Conservation (phyloP, 768 basidiomycete species). For the Gymnopilus junonius region DNA sequence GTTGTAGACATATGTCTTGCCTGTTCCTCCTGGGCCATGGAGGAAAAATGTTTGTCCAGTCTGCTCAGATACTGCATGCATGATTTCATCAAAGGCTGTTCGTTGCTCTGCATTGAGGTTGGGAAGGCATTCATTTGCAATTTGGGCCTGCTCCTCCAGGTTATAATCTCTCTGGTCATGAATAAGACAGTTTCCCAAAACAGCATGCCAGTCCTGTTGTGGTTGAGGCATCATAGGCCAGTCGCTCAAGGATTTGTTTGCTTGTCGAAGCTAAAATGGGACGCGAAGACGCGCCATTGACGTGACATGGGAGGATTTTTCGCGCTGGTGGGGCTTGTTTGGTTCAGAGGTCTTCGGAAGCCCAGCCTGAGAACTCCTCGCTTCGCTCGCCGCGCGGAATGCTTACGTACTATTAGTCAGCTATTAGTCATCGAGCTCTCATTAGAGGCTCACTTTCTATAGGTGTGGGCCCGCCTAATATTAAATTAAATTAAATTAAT, state of each 20-base stretch:
- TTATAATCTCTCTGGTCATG: conserved; percentile 35
- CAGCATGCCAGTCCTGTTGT: conserved; percentile 24
- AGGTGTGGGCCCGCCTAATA: no score
- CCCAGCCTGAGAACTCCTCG: no score
- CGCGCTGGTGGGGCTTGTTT: no score
- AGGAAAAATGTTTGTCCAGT: conserved; percentile 41
- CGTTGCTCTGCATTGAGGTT: conserved; percentile 14
- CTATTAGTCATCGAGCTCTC: no score
- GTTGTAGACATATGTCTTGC: background rate
- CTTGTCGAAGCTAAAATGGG: conserved; percentile 26
- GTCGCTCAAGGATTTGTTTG: conserved; percentile 27
- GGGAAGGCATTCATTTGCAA: background rate
- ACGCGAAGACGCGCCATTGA: no score
- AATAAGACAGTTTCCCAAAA: conserved; percentile 28
- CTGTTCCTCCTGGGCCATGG: background rate
- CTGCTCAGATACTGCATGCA: conserved; percentile 24
- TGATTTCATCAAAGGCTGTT: conserved; percentile 38
- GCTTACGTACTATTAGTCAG: no score
- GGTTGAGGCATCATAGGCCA: conserved; percentile 32
- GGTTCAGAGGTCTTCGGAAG: no score
- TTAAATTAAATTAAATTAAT: no score
- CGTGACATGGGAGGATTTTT: no score
- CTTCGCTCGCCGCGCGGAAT: no score
- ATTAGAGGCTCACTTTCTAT: no score
- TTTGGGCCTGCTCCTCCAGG: background rate